Conservation (phyloP, 352 stramenopile species). For the Phytophthora hibernalis region DNA sequence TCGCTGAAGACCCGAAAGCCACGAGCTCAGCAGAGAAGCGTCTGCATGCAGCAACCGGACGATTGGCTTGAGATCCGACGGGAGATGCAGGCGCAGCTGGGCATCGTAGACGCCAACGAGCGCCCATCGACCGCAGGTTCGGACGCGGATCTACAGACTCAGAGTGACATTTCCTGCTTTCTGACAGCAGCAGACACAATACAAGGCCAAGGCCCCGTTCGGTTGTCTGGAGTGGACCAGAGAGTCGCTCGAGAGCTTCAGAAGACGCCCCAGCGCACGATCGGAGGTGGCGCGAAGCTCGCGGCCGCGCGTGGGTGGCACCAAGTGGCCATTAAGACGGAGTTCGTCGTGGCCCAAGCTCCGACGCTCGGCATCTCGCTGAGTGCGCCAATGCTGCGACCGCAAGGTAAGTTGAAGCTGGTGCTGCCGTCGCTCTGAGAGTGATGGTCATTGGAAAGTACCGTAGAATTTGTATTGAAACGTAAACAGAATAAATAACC, state of each 20-base stretch:
- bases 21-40: conserved; percentile 2
- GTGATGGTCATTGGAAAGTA: background rate
- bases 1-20: conserved; percentile 24
- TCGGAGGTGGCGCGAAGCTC: conserved; percentile 2
- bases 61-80: conserved; percentile 47
- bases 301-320: conserved; percentile 39
- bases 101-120: conserved; percentile 18
- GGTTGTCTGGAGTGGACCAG: background rate
- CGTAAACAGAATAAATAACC: no score
- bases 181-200: conserved; percentile 22
- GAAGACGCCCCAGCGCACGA: conserved; percentile 6
- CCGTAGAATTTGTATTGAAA: background rate
- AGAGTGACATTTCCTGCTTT: conserved; percentile 30
- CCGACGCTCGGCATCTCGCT: conserved; percentile 3
- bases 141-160: background rate
- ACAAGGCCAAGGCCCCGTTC: background rate
- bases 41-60: conserved; percentile 16
- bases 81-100: conserved; percentile 45
- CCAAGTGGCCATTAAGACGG: conserved; percentile 54
- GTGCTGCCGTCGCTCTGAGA: conserved; percentile 40
- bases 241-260: background rate
- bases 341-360: conserved; percentile 42
- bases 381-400: conserved; percentile 7
- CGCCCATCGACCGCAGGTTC: conserved; percentile 10
- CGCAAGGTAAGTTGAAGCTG: conserved; percentile 22